These are phyloP conservation scores for Citrus mangshanensis DNA, from an alignment of 345 rosid genomes.

Conservation along the genomic window DNA sequence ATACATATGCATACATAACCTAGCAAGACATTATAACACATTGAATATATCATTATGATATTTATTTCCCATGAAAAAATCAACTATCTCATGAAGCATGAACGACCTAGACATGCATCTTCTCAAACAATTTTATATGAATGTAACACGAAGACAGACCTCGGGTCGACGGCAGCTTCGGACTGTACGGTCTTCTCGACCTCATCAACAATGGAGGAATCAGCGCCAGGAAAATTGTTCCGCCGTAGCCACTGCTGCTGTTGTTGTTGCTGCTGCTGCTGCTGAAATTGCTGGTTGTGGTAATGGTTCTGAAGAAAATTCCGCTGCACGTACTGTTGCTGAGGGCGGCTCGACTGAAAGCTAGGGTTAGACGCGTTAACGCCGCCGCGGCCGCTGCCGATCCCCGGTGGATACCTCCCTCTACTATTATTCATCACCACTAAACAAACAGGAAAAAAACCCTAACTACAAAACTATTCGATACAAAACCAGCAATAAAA, in stretches of 20 bases:
- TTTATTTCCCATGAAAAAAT: too few relatives aligned
- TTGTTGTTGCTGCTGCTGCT: slow-evolving; percentile 36
- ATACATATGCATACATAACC: background rate
- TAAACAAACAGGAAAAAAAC: slow-evolving; percentile 5
- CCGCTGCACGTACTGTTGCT: slow-evolving; percentile 58
- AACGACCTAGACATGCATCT: too few relatives aligned
- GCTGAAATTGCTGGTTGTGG: slow-evolving; percentile 39
- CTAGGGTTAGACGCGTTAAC: slow-evolving; percentile 48
- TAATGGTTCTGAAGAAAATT: slow-evolving; percentile 44
- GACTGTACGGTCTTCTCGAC: slow-evolving; percentile 81
- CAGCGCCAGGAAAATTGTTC: slow-evolving; percentile 42
- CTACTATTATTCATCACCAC: slow-evolving; percentile 72
- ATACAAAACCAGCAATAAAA: background rate
- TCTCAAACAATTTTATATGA: too few relatives aligned
- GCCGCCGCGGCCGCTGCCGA: slow-evolving; percentile 67
- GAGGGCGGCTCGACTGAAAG: slow-evolving; percentile 39
- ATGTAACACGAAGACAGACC: slow-evolving; percentile 30
- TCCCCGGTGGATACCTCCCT: slow-evolving; percentile 79
- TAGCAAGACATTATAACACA: background rate
- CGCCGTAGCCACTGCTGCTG: slow-evolving; percentile 76
- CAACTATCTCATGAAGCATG: too few relatives aligned
- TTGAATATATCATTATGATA: too few relatives aligned
- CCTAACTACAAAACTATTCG: slow-evolving; percentile 32
- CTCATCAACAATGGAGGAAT: slow-evolving; percentile 44
- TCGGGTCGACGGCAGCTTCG: slow-evolving; percentile 65